Evolutionary conservation across 495 filamentous ascomycete genomes (phyloP).

Genomic region (Neurospora pannonica): DNA sequence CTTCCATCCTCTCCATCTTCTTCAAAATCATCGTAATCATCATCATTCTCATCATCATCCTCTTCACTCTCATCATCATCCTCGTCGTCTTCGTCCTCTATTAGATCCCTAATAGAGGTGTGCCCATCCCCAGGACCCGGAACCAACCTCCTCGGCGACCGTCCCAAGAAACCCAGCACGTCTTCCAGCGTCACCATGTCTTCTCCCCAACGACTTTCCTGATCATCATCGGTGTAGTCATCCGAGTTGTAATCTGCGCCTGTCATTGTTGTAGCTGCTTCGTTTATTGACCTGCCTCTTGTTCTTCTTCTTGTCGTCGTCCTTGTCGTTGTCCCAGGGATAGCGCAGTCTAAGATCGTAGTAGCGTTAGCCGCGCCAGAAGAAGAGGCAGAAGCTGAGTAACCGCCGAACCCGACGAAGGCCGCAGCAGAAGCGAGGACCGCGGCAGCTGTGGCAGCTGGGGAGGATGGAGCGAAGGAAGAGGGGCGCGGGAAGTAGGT

Average conservation of each 20-base stretch:
- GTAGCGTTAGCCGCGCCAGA: not conserved
- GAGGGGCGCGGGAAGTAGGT: not conserved
- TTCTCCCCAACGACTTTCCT: not conserved
- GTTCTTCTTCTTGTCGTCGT: not conserved
- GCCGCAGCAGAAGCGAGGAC: not conserved
- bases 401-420: not conserved
- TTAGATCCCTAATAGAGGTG: slow-evolving; percentile 16
- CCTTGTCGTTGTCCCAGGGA: not conserved
- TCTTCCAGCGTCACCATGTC: not conserved
- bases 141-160: not conserved
- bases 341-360: not conserved
- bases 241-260: slow-evolving; percentile 5
- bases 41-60: slow-evolving; percentile 43
- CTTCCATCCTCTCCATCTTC: slow-evolving; percentile 33
- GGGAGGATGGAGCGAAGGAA: not conserved
- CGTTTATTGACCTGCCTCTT: not conserved
- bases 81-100: slow-evolving; percentile 8
- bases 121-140: slow-evolving; percentile 46
- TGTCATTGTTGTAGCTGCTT: not conserved
- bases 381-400: not conserved
- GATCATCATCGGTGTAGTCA: slow-evolving; percentile 26
- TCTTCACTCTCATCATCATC: slow-evolving; percentile 28
- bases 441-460: not conserved
- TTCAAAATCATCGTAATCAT: slow-evolving; percentile 22
- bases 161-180: not conserved